phyloP scores from a whole-genome alignment of 306 rosid species.

The Castanopsis chinensis region DNA sequence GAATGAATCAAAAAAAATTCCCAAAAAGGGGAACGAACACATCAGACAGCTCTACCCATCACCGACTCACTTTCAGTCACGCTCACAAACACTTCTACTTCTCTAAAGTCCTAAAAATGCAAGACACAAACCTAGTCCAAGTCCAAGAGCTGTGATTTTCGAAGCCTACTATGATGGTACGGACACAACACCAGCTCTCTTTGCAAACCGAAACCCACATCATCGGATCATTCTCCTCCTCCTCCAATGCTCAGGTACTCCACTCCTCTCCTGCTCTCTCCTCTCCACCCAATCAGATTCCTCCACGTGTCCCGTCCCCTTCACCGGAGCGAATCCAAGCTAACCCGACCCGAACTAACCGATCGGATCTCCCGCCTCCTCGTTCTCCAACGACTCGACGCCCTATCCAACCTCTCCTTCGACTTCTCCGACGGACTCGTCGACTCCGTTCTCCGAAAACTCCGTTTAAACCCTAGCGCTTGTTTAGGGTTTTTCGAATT shows the following conservation, averaged over 20 bases:
- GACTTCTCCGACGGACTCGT: constrained; percentile 62
- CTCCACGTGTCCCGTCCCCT: constrained; percentile 44
- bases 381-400: constrained; percentile 55
- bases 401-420: constrained; percentile 46
- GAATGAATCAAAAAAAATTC: no score
- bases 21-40: not conserved
- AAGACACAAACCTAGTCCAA: no score
- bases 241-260: constrained; percentile 28
- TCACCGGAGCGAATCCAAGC: constrained; percentile 56
- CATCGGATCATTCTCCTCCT: not conserved
- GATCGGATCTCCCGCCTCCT: constrained; percentile 70
- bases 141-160: not conserved
- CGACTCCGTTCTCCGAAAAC: constrained; percentile 65
- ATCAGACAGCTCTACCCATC: no score
- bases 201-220: not conserved
- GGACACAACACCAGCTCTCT: not conserved
- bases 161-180: not conserved
- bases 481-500: constrained; percentile 58
- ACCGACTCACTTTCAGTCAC: no score
- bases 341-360: constrained; percentile 38
- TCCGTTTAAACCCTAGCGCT: constrained; percentile 57
- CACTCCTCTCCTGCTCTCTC: constrained; percentile 10
- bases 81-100: no score
- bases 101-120: not conserved
- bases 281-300: constrained; percentile 15